phyloP scores from a whole-genome alignment of 2,329 filamentous ascomycete species.

The Colletotrichum eleusines region DNA sequence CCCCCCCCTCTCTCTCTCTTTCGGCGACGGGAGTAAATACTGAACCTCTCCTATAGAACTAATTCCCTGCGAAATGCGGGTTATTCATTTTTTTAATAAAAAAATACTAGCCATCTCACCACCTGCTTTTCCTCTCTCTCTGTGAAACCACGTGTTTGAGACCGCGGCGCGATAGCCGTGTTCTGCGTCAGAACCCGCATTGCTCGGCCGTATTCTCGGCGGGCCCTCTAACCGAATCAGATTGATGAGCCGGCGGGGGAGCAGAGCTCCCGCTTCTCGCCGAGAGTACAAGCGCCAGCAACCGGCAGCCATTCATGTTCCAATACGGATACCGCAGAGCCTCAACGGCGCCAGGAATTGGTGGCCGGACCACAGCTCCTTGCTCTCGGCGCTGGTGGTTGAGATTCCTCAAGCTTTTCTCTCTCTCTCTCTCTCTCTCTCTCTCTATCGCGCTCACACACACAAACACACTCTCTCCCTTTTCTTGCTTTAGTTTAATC shows the following conservation, averaged over 20 bases:
- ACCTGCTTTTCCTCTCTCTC: not conserved
- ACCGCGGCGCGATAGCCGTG: no score
- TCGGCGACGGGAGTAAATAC: not conserved
- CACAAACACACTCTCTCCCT: no score
- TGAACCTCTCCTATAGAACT: not conserved
- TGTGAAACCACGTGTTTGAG: conserved; percentile 8
- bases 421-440: not conserved
- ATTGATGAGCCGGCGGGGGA: not conserved
- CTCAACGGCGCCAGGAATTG: not conserved
- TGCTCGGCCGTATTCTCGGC: conserved; percentile 15
- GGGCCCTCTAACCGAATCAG: conserved; percentile 3
- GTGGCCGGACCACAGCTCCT: not conserved
- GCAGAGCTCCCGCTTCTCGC: not conserved
- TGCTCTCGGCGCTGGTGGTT: not conserved
- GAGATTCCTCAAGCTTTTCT: not conserved
- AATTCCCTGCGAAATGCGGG: not conserved
- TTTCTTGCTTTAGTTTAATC: not conserved
- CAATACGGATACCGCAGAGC: conserved; percentile 12
- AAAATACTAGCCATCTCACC: not conserved
- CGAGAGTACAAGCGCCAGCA: conserved; percentile 25
- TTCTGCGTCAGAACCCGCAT: no score
- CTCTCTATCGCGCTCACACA: no score
- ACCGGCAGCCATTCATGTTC: conserved; percentile 17
- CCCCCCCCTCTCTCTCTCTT: no score
- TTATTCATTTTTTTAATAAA: not conserved